Evolutionary conservation across 306 rosid genomes (phyloP).

Genomic region (Rosa multiflora): DNA sequence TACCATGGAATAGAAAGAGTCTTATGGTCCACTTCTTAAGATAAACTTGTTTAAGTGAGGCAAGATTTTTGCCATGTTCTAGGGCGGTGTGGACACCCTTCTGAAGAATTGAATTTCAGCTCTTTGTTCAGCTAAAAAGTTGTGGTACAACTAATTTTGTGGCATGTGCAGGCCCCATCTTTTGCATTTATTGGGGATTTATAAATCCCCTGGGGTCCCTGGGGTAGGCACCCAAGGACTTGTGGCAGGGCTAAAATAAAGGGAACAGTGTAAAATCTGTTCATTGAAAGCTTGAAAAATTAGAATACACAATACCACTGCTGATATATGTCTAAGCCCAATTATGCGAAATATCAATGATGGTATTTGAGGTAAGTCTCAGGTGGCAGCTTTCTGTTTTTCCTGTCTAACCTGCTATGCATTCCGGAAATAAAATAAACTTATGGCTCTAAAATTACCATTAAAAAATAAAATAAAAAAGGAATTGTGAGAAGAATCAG

Average conservation of each 20-base stretch:
- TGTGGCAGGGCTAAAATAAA: neutral
- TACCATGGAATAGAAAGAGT: neutral
- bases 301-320: too few species aligned
- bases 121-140: neutral
- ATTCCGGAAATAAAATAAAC: neutral
- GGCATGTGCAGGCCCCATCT: neutral
- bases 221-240: neutral
- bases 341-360: neutral
- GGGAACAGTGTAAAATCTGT: neutral
- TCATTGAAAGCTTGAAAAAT: neutral
- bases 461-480: neutral
- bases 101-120: neutral
- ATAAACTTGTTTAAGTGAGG: neutral
- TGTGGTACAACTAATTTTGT: neutral
- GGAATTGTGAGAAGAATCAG: neutral
- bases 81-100: constrained; percentile 5
- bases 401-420: neutral
- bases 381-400: neutral
- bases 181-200: neutral
- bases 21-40: neutral
- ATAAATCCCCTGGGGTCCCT: neutral
- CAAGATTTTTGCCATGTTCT: neutral
- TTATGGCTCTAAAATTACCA: neutral
- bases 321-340: neutral
- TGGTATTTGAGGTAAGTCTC: neutral